Evolutionary conservation across 2,329 filamentous ascomycete genomes (phyloP).

Genomic region (Septoria petroselini): DNA sequence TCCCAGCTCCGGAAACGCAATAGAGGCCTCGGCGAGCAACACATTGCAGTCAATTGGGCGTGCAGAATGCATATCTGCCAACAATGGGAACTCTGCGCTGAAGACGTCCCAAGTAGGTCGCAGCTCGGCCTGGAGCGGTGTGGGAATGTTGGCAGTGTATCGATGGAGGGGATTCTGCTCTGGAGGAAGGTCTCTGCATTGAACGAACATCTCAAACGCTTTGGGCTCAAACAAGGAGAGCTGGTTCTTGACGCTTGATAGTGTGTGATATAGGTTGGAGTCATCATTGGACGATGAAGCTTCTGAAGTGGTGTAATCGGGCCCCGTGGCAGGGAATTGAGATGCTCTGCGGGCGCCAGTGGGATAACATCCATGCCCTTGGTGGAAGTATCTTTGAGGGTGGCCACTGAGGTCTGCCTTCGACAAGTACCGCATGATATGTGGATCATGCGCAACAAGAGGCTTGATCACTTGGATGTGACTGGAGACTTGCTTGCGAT

Average conservation of each 20-base stretch:
- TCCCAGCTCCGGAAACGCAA: conserved; percentile 43
- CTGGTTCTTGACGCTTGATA: conserved; percentile 24
- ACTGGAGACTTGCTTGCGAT: conserved; percentile 61
- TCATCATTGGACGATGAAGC: neutral
- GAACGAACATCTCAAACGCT: conserved; percentile 45
- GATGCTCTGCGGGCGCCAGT: conserved; percentile 23
- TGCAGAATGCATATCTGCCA: conserved; percentile 29
- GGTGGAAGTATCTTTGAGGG: conserved; percentile 14
- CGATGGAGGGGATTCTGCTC: conserved; percentile 36
- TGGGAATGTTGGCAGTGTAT: conserved; percentile 39
- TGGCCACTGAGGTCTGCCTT: conserved; percentile 35
- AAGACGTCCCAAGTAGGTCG: conserved; percentile 33
- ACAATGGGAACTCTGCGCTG: conserved; percentile 34
- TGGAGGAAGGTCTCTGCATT: conserved; percentile 29
- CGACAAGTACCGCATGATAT: conserved; percentile 47
- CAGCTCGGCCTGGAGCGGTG: conserved; percentile 35
- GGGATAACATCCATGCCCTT: conserved; percentile 5
- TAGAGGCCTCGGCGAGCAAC: conserved; percentile 43
- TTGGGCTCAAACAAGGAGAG: conserved; percentile 33
- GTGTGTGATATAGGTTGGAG: conserved; percentile 5
- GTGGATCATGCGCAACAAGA: conserved; percentile 52
- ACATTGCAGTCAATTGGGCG: conserved; percentile 37
- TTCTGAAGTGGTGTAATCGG: neutral
- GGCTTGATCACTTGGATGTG: conserved; percentile 62
- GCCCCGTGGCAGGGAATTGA: conserved; percentile 24